A percentile compares a stretch with the other conserved stretches of the same genome.
These are phyloP conservation scores for Coelastrella sp. DNA, from an alignment of 139 green algal species.

Conservation along the genomic window DNA sequence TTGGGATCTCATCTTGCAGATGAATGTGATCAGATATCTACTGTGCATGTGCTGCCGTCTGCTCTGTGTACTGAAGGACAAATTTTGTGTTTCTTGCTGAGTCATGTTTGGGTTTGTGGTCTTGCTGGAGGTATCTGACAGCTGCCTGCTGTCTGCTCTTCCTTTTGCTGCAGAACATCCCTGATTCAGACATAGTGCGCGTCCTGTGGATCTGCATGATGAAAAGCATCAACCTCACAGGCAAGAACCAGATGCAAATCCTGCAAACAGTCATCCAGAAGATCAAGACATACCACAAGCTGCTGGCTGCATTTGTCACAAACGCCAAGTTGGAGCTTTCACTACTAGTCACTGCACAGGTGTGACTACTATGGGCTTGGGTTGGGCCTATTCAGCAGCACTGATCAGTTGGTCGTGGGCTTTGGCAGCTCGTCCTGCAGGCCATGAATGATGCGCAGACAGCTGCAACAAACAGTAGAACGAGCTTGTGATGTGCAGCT, in stretches of 20 bases:
- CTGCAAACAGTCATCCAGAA: conserved; percentile 72
- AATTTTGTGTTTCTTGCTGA: no score
- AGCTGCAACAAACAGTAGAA: no score
- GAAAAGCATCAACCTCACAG: conserved; percentile 79
- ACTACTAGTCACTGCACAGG: conserved; percentile 87
- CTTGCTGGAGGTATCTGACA: background rate
- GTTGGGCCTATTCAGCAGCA: conserved; percentile 91
- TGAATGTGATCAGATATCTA: no score
- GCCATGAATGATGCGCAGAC: no score
- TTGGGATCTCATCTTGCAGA: no score
- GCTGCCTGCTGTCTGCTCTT: background rate
- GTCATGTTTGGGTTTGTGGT: background rate
- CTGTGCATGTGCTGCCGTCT: no score
- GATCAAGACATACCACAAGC: conserved; percentile 86
- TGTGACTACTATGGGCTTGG: conserved; percentile 91
- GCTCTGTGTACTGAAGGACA: no score
- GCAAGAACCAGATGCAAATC: conserved; percentile 96
- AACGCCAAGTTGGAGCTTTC: conserved; percentile 87
- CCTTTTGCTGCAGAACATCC: conserved; percentile 25
- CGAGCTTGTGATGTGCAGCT: no score
- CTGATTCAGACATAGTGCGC: conserved; percentile 78
- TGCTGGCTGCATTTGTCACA: conserved; percentile 76
- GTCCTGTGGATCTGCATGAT: conserved; percentile 89
- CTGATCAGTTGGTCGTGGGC: conserved; percentile 77
- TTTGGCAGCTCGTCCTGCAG: no score